These are phyloP conservation scores for Verticillium isaacii DNA, from an alignment of 2,329 filamentous ascomycete species.

Conservation along the genomic window DNA sequence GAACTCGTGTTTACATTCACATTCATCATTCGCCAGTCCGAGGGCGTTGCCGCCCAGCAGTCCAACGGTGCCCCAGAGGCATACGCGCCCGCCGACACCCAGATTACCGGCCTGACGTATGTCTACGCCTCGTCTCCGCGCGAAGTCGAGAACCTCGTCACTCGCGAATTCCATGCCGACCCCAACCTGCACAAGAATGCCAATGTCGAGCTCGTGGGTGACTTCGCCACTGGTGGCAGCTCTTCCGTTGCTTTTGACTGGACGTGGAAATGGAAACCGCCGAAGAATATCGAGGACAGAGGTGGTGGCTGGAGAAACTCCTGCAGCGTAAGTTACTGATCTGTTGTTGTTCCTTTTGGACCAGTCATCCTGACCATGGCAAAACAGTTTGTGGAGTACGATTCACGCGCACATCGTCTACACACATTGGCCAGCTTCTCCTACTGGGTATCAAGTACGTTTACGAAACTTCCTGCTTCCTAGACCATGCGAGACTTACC, in stretches of 20 bases:
- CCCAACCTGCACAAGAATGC: conserved; percentile 96
- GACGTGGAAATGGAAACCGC: conserved; percentile 96
- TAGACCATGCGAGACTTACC: conserved; percentile 11
- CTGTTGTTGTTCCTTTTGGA: neutral
- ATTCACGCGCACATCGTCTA: conserved; percentile 83
- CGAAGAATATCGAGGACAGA: conserved; percentile 73
- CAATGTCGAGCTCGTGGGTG: conserved; percentile 92
- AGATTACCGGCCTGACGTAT: conserved; percentile 85
- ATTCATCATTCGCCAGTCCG: conserved; percentile 66
- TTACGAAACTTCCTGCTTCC: neutral
- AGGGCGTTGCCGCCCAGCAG: conserved; percentile 19
- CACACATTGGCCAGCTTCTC: conserved; percentile 88
- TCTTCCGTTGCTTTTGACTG: conserved; percentile 85
- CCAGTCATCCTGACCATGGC: neutral
- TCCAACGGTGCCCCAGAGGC: conserved; percentile 39
- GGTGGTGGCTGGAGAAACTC: conserved; percentile 93
- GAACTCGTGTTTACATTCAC: conserved; percentile 92
- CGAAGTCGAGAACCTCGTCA: conserved; percentile 91
- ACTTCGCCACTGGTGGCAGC: conserved; percentile 79
- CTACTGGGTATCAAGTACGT: conserved; percentile 85
- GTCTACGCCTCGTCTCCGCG: conserved; percentile 79
- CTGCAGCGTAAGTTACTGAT: conserved; percentile 64
- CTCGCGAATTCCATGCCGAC: conserved; percentile 92
- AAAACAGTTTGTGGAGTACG: conserved; percentile 86
- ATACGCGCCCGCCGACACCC: conserved; percentile 56